These are phyloP conservation scores for sunflower (Helianthus annuus) DNA, from an alignment of 129 eudicot genomes.

Conservation along the genomic window DNA sequence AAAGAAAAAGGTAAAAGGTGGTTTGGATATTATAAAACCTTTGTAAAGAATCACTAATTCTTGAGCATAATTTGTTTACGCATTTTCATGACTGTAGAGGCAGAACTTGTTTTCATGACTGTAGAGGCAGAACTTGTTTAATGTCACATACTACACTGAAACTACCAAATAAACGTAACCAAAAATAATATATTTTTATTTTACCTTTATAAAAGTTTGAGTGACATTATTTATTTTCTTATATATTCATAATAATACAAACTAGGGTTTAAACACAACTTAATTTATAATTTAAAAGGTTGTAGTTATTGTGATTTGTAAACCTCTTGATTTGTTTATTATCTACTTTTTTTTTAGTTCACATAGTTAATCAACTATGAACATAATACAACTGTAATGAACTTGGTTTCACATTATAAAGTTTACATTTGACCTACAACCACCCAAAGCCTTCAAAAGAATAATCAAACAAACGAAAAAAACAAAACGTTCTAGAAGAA, in stretches of 20 bases:
- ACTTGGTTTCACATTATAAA: background rate
- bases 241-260: background rate
- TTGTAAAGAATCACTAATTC: too few relatives aligned
- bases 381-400: background rate
- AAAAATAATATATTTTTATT: too few relatives aligned
- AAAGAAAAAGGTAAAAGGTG: too few relatives aligned
- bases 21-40: too few relatives aligned
- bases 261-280: background rate
- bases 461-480: background rate
- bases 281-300: background rate
- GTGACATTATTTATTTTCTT: background rate
- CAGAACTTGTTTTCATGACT: too few relatives aligned
- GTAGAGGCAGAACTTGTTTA: too few relatives aligned
- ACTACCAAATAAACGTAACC: too few relatives aligned
- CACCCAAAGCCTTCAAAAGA: background rate
- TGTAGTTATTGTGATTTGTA: background rate
- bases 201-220: too few relatives aligned
- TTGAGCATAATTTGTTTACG: too few relatives aligned
- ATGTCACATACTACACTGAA: too few relatives aligned
- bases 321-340: background rate
- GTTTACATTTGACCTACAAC: background rate
- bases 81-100: too few relatives aligned
- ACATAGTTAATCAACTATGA: background rate
- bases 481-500: slow-evolving; percentile 2
- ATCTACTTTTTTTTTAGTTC: background rate